These are phyloP conservation scores for Persicaria tinctoria DNA, from an alignment of 148 eudicot species.

Conservation along the genomic window DNA sequence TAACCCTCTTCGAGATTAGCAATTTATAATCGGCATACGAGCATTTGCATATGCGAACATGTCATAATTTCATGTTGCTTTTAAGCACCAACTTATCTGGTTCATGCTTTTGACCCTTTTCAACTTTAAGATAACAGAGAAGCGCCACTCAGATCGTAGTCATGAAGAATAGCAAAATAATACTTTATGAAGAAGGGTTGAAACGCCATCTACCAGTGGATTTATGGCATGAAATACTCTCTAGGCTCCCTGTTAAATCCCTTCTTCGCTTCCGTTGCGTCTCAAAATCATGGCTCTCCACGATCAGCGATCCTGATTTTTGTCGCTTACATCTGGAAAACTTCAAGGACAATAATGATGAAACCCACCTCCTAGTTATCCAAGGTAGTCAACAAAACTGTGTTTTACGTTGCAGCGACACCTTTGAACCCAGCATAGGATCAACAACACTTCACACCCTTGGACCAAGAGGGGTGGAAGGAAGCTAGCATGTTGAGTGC, in stretches of 20 bases:
- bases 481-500: too few species aligned
- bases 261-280: background rate
- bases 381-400: background rate
- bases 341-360: background rate
- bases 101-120: background rate
- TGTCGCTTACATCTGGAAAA: background rate
- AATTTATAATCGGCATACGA: background rate
- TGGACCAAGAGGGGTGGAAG: too few species aligned
- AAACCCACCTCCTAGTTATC: background rate
- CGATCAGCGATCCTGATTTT: background rate
- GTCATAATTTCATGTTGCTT: background rate
- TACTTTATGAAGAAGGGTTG: background rate
- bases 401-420: background rate
- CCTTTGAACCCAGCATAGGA: background rate
- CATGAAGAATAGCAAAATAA: background rate
- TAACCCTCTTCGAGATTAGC: background rate
- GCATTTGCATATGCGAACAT: too few species aligned
- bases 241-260: background rate
- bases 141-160: background rate
- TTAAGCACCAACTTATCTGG: background rate
- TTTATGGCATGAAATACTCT: background rate
- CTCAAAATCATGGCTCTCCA: background rate
- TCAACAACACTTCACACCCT: background rate
- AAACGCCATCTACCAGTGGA: background rate
- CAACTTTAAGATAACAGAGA: background rate